phyloP scores from a whole-genome alignment of 495 filamentous ascomycete species.

The Daldinia decipiens region DNA sequence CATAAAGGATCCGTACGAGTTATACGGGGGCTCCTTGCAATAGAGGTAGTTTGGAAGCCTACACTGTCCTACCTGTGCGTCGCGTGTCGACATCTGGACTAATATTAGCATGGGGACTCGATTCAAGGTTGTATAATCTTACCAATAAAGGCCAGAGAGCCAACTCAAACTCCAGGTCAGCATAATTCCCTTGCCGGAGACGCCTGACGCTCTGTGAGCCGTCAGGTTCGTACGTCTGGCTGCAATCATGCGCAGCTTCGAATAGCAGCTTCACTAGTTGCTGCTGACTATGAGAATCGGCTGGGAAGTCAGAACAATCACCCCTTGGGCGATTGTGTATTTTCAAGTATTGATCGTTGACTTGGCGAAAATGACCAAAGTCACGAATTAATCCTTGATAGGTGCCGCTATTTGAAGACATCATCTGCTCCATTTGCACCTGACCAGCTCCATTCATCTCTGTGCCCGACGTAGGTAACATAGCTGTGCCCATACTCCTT shows the following conservation, averaged over 20 bases:
- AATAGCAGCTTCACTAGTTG: constrained; percentile 7
- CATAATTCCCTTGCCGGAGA: neutral
- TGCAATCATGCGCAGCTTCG: constrained; percentile 7
- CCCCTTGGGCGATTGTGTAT: neutral
- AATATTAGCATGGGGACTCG: neutral
- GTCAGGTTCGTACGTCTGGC: neutral
- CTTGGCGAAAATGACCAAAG: neutral
- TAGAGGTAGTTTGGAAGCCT: neutral
- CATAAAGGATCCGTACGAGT: constrained; percentile 13
- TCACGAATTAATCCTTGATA: constrained; percentile 9
- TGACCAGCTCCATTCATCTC: neutral
- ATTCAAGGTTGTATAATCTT: neutral
- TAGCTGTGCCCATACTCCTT: neutral
- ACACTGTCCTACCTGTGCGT: constrained; percentile 12
- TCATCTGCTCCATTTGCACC: constrained; percentile 4
- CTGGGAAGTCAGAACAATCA: constrained; percentile 9
- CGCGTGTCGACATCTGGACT: constrained; percentile 6
- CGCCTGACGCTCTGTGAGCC: neutral
- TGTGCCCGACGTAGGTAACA: neutral
- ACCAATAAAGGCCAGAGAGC: constrained; percentile 22
- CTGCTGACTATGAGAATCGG: neutral
- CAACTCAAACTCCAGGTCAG: constrained; percentile 17
- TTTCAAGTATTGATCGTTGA: neutral
- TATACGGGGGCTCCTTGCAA: neutral
- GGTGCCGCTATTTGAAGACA: neutral